These are phyloP conservation scores for Lodderomyces beijingensis DNA, from an alignment of 1,139 yeast genomes.

Conservation along the genomic window DNA sequence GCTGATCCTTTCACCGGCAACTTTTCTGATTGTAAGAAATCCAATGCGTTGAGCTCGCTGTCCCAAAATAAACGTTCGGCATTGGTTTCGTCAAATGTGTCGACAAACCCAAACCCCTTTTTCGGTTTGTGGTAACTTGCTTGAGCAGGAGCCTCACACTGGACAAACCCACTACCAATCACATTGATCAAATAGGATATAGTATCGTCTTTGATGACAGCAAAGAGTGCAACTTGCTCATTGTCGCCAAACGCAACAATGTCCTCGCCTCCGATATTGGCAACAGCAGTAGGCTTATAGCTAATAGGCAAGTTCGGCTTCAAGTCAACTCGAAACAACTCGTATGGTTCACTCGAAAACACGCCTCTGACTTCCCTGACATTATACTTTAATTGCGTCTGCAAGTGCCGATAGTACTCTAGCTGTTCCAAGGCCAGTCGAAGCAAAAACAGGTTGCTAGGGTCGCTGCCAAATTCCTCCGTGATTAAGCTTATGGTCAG, in stretches of 20 bases:
- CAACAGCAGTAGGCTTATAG: constrained; percentile 3
- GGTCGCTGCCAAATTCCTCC: constrained; percentile 13
- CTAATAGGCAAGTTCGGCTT: constrained; percentile 2
- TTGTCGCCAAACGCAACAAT: constrained; percentile 10
- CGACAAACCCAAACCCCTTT: constrained; percentile 39
- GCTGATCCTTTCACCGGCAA: constrained; percentile 6
- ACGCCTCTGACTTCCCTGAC: constrained; percentile 11
- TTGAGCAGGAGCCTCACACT: constrained; percentile 6
- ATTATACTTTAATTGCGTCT: constrained; percentile 2
- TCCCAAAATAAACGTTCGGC: constrained; percentile 12
- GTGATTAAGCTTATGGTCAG: constrained; percentile 17
- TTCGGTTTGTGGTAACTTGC: constrained; percentile 24
- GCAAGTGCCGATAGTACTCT: constrained; percentile 2
- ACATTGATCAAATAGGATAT: constrained; percentile 19
- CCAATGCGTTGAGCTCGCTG: constrained; percentile 13
- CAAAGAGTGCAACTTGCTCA: constrained; percentile 21
- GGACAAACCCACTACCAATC: not conserved
- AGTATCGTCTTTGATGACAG: constrained; percentile 12
- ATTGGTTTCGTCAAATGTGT: constrained; percentile 14
- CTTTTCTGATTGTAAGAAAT: constrained; percentile 14
- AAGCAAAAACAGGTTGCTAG: constrained; percentile 7
- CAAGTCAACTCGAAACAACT: constrained; percentile 15
- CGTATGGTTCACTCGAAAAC: constrained; percentile 10
- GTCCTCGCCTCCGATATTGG: constrained; percentile 8
- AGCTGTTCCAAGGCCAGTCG: constrained; percentile 11